A percentile compares a stretch with the other conserved stretches of the same genome.
phyloP scores from a whole-genome alignment of 1,284 basidiomycete species.

The Heterobasidion occidentale region DNA sequence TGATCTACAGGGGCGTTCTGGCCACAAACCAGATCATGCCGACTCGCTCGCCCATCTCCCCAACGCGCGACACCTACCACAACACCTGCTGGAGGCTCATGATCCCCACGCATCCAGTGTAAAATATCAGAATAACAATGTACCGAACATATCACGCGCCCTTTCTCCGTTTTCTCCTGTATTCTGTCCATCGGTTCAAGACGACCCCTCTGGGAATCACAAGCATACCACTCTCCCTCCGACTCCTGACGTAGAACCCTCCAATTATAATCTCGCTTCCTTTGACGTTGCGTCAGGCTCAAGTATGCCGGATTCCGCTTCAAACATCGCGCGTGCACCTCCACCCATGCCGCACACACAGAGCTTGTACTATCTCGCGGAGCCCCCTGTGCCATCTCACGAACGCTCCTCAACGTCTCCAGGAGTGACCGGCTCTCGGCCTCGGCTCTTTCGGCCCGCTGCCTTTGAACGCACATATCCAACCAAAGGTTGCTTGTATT shows the following conservation, averaged over 20 bases:
- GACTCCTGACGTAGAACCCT: neutral
- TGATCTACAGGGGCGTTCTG: conserved; percentile 14
- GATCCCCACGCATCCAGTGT: neutral
- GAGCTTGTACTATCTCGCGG: neutral
- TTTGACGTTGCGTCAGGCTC: no score
- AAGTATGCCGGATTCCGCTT: no score
- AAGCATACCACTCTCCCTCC: neutral
- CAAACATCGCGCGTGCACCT: neutral
- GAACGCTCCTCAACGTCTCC: neutral
- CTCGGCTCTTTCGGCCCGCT: neutral
- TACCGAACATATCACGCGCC: conserved; percentile 9
- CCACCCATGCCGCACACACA: neutral
- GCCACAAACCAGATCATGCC: conserved; percentile 14
- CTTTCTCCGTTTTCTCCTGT: conserved; percentile 9
- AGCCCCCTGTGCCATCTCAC: neutral
- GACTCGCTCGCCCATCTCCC: conserved; percentile 5
- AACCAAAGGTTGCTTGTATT: conserved; percentile 29
- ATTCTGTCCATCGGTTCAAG: conserved; percentile 1
- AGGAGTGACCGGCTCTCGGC: neutral
- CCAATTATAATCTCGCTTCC: neutral
- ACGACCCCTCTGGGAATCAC: neutral
- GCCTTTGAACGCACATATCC: conserved; percentile 1
- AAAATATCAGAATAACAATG: conserved; percentile 6
- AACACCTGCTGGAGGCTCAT: conserved; percentile 1
- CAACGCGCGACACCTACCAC: conserved; percentile 5